phyloP scores from a whole-genome alignment of 306 rosid genomes.

The Biancaea sappan region DNA sequence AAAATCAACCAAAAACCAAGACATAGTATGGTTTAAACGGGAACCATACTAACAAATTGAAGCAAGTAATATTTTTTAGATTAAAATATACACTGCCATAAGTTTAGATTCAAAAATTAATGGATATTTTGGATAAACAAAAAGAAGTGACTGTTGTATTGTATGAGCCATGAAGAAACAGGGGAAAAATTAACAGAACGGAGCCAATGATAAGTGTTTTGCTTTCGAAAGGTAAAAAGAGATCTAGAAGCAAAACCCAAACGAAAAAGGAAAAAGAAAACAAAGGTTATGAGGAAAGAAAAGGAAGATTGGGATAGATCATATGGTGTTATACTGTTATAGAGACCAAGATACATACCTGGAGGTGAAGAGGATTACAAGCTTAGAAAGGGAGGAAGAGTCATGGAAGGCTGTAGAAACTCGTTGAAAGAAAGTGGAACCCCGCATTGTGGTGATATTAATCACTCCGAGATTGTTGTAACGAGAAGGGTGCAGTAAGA shows the following conservation, averaged over 20 bases:
- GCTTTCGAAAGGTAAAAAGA: not conserved
- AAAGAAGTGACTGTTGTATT: not conserved
- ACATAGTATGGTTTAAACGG: not conserved
- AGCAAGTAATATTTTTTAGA: not conserved
- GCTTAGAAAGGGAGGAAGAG: constrained; percentile 51
- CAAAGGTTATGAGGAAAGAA: not conserved
- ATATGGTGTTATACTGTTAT: not conserved
- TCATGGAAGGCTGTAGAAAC: constrained; percentile 57
- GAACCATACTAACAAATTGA: not conserved
- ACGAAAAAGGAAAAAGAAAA: too few relatives aligned
- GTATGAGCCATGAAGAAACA: not conserved
- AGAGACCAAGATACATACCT: constrained; percentile 41
- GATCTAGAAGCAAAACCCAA: too few relatives aligned
- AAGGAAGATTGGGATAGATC: not conserved
- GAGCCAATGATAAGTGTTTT: not conserved
- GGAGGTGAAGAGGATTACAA: constrained; percentile 67
- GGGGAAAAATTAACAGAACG: not conserved
- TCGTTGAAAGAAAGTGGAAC: constrained; percentile 39
- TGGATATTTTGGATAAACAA: not conserved
- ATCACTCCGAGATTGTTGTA: not conserved
- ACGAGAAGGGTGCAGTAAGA: constrained; percentile 32
- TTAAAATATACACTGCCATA: not conserved
- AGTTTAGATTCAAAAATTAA: not conserved
- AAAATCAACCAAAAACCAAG: constrained; percentile 2
- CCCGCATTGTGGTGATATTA: constrained; percentile 44